Evolutionary conservation across 139 green algal species (phyloP).

Genomic region (Tetradesmus obliquus): DNA sequence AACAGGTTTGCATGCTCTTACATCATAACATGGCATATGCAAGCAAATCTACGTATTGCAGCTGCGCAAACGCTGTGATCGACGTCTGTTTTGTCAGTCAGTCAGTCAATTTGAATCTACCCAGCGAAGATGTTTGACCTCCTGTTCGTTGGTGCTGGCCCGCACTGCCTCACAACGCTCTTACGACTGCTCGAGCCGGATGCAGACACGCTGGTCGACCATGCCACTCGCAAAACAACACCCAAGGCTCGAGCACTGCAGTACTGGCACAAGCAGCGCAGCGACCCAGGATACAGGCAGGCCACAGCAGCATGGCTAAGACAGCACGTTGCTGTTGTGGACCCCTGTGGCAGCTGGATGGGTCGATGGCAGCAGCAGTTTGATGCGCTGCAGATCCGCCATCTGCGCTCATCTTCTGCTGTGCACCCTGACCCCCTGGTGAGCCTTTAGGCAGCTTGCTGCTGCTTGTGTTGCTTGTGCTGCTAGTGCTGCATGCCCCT

Average conservation of each 20-base stretch:
- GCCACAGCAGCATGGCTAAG: background rate
- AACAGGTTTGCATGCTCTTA: background rate
- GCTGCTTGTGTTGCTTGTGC: too few relatives aligned
- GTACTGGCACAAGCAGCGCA: background rate
- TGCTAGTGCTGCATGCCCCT: too few relatives aligned
- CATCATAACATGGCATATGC: too few relatives aligned
- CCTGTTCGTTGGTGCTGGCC: conserved; percentile 11
- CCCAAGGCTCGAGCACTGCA: background rate
- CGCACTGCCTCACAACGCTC: background rate
- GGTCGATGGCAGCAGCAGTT: conserved; percentile 12
- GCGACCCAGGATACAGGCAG: background rate
- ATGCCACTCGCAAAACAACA: background rate
- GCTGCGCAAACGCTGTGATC: too few relatives aligned
- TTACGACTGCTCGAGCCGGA: background rate
- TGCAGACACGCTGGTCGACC: background rate
- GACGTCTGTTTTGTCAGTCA: background rate
- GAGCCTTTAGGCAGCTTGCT: background rate
- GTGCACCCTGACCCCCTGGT: conserved; percentile 23
- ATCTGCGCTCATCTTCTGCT: conserved; percentile 14
- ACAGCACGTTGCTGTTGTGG: conserved; percentile 6
- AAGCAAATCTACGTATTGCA: too few relatives aligned
- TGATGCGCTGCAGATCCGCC: background rate
- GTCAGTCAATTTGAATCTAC: background rate
- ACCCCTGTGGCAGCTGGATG: conserved; percentile 10
- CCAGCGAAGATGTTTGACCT: conserved; percentile 8